These are phyloP conservation scores for Umbelopsis isabellina DNA, from an alignment of 192 early-diverging fungal species.

Conservation along the genomic window DNA sequence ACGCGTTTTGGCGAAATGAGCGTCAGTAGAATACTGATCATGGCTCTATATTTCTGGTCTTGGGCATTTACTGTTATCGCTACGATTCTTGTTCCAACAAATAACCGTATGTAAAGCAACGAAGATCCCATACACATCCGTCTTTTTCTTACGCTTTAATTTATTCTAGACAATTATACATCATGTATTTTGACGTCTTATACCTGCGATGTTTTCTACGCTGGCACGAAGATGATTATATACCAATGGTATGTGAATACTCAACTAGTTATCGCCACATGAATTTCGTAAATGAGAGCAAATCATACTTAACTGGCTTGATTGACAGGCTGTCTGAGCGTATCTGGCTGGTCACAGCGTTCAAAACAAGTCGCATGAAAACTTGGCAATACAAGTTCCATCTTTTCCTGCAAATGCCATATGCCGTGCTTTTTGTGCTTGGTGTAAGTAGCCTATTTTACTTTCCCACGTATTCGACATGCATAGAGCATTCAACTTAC, in stretches of 20 bases:
- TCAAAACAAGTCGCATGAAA: constrained; percentile 24
- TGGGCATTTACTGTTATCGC: constrained; percentile 49
- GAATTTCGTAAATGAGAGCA: not conserved
- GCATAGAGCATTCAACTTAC: not conserved
- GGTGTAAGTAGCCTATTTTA: constrained; percentile 27
- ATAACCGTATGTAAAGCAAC: constrained; percentile 35
- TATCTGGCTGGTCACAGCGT: constrained; percentile 37
- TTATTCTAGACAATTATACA: constrained; percentile 29
- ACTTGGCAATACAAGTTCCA: constrained; percentile 38
- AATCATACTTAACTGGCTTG: not conserved
- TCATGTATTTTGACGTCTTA: constrained; percentile 47
- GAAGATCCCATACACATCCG: not conserved
- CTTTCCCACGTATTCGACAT: not conserved
- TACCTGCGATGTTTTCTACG: constrained; percentile 52
- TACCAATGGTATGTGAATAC: constrained; percentile 42
- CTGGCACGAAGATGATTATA: constrained; percentile 46
- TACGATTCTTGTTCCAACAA: constrained; percentile 46
- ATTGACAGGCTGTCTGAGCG: constrained; percentile 36
- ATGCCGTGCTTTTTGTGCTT: constrained; percentile 38
- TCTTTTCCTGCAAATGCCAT: constrained; percentile 32
- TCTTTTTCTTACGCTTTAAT: not conserved
- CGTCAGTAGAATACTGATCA: constrained; percentile 43
- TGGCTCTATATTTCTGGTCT: constrained; percentile 46
- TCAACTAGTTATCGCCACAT: not conserved
- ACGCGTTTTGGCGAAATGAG: constrained; percentile 34